Base-by-base conservation (phyloP, 345 rosid species). In the Aquilaria yunnanensis region DNA sequence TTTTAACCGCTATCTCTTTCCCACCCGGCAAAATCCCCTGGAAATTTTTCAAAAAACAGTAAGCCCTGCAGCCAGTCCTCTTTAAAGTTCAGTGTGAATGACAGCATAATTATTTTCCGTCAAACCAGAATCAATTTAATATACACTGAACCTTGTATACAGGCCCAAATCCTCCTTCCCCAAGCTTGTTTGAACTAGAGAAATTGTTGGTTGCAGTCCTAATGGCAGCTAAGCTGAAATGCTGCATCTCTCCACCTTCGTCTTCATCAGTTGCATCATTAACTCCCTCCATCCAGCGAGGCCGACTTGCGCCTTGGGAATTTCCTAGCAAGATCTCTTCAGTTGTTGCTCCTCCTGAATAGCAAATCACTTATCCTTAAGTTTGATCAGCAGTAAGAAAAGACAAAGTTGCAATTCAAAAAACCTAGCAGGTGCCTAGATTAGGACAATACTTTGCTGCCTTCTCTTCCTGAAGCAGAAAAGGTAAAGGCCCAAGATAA, bases 121-220 rank as follows among this genome's bases (percentile, higher is more conserved):
- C 43, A 3, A 37, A 37, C 43, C 47, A 64, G 57, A 16, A 12
- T 9, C 8, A 43, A 9, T 41, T 55, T 32, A 16, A 9, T 1
- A 43, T 9, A 34, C 6, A 33, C 54, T 2, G 1, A 33, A 80
- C 85, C 83, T 69, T 72, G 64, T 78, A 80, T 60, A 83, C 88
- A 0, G 76, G 81, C 31, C 88, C 88, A 46, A 80, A 80, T 16
- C 88, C 85, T 1, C 88, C 82, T 75, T 83, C 72, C 46, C 83
- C 83, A 53, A 83, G 78, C 72, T 78, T 83, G 47, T 83, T 83
- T 6, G 10, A 67, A 53, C 37, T 32, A 1, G 79, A 77, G 73
- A 83, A 83, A 50, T 73, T 54, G 70, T 76, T 72, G 31, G 85
- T 83, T 45, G 79, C 82, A 30, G 61, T 47, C 56, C 14, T 47